Conservation (phyloP, 768 basidiomycete genomes). For the Boletus eberwhitei region DNA sequence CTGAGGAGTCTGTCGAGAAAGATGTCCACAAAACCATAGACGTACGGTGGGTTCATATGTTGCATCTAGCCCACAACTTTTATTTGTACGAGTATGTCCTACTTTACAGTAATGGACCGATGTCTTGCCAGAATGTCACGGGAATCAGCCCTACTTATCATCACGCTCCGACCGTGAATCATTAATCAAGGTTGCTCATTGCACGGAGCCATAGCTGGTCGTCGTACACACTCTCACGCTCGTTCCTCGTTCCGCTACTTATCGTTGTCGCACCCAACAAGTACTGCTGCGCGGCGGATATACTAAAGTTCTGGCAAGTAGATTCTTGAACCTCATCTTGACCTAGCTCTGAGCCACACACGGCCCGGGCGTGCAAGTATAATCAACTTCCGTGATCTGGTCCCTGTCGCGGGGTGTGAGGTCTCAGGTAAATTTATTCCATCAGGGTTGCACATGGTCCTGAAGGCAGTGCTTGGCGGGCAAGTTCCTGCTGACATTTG, state of each 20-base stretch:
- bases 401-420: too few species aligned
- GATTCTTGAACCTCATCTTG: background rate
- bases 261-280: background rate
- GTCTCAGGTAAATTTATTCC: background rate
- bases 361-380: background rate
- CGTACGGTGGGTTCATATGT: background rate
- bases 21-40: constrained; percentile 32
- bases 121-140: background rate
- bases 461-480: background rate
- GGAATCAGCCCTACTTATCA: background rate
- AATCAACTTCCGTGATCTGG: background rate
- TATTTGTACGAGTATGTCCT: constrained; percentile 6
- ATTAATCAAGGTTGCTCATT: background rate
- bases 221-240: background rate
- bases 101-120: background rate
- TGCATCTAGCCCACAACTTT: background rate
- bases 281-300: background rate
- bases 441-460: background rate
- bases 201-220: background rate
- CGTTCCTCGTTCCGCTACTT: background rate
- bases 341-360: background rate
- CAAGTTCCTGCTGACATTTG: background rate
- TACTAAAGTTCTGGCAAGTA: background rate
- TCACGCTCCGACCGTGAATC: background rate
- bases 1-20: constrained; percentile 59